Evolutionary conservation across 179 eudicot genomes (phyloP).

Genomic region (Beta corolliflora): DNA sequence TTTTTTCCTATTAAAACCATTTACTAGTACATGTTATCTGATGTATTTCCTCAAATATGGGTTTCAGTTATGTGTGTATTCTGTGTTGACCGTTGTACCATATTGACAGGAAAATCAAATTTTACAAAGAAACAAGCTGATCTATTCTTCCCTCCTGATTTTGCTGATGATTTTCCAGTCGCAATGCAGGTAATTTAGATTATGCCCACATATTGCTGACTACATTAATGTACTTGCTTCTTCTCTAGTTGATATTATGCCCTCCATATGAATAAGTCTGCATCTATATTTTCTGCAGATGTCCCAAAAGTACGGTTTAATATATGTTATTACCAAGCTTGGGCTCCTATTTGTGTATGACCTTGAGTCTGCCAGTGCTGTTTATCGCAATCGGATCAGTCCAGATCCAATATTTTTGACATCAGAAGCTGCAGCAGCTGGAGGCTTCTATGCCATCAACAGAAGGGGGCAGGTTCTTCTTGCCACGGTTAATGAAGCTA

Average conservation of each 20-base stretch:
- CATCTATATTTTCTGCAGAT: conserved; percentile 50
- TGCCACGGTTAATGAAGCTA: conserved; percentile 94
- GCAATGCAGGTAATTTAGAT: conserved; percentile 81
- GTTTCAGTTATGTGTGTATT: neutral
- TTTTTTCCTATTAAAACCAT: neutral
- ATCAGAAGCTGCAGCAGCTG: conserved; percentile 84
- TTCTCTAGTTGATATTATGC: neutral
- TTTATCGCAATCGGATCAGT: conserved; percentile 91
- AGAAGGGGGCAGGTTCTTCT: conserved; percentile 92
- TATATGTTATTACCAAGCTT: conserved; percentile 91
- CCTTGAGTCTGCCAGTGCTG: conserved; percentile 92
- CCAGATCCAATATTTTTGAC: conserved; percentile 97
- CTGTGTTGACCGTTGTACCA: conserved; percentile 7
- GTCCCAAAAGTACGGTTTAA: conserved; percentile 80
- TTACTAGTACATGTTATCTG: neutral
- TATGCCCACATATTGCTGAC: neutral
- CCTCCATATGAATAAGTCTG: neutral
- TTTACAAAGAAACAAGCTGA: conserved; percentile 94
- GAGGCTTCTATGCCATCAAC: conserved; percentile 92
- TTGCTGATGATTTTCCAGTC: conserved; percentile 93
- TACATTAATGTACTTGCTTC: neutral
- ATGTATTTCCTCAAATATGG: neutral
- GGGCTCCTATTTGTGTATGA: conserved; percentile 96
- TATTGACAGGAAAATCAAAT: conserved; percentile 70
- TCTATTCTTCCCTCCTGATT: conserved; percentile 96